A percentile compares a stretch with the other conserved stretches of the same genome.
Evolutionary conservation across 106 monocot genomes (phyloP).

Genomic region (Allium cepa): DNA sequence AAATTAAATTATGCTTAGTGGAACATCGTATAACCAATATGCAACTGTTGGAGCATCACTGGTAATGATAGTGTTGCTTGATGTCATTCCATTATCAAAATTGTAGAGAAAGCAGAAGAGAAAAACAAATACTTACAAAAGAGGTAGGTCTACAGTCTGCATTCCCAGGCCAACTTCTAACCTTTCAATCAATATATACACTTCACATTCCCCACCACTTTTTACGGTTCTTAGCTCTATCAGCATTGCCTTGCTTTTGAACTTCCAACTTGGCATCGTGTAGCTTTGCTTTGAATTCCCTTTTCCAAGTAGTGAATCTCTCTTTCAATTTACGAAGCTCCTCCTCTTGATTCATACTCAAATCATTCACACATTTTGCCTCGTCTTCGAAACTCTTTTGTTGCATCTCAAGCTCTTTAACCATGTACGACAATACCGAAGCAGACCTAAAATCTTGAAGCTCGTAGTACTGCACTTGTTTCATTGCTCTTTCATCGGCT

Average conservation of each 20-base stretch:
- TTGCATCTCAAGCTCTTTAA: conserved; percentile 66
- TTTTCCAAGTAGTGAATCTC: conserved; percentile 70
- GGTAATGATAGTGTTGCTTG: too few species aligned
- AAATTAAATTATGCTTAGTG: too few species aligned
- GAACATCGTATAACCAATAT: too few species aligned
- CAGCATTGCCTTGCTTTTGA: conserved; percentile 28
- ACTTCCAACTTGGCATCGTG: conserved; percentile 56
- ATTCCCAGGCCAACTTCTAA: too few species aligned
- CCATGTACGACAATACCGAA: conserved; percentile 19
- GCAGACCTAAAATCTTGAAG: conserved; percentile 17
- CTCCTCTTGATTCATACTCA: conserved; percentile 37
- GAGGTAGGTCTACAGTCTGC: too few species aligned
- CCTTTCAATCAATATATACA: not conserved
- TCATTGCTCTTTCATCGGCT: conserved; percentile 25
- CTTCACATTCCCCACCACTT: not conserved
- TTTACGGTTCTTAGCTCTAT: not conserved
- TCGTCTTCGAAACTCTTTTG: conserved; percentile 50
- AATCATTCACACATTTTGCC: conserved; percentile 47
- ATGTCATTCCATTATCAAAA: too few species aligned
- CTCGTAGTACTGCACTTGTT: conserved; percentile 38
- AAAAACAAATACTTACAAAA: too few species aligned
- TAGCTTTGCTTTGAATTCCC: conserved; percentile 60
- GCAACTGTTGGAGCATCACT: too few species aligned
- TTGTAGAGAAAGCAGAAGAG: too few species aligned
- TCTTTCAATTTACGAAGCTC: conserved; percentile 67